A percentile compares a stretch with the other conserved stretches of the same genome.
Conservation (phyloP, 2,329 filamentous ascomycete genomes). For the Dothistroma septosporum region DNA sequence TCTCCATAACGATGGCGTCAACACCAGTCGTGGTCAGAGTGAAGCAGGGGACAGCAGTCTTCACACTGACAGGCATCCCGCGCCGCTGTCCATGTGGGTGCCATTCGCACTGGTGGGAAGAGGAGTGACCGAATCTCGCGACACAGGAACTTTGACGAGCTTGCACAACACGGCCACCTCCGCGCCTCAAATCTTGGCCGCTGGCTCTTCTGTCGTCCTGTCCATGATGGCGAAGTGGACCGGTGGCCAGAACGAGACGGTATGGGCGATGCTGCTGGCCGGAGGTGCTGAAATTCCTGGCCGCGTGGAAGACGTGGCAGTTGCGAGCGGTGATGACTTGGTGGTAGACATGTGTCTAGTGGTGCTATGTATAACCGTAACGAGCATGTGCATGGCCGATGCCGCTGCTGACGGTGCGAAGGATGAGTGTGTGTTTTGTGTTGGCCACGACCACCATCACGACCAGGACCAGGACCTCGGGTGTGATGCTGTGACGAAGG, state of each 20-base stretch:
- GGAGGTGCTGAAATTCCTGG: background rate
- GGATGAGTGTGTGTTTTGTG: no score
- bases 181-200: background rate
- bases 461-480: background rate
- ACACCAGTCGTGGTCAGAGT: background rate
- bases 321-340: background rate
- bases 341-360: background rate
- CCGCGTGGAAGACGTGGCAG: background rate
- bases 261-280: background rate
- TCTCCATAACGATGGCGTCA: background rate
- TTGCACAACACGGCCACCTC: conserved; percentile 2
- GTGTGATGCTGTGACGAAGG: no score
- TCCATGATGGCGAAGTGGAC: background rate
- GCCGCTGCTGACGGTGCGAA: background rate
- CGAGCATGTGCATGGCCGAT: background rate
- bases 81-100: background rate
- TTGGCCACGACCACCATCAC: no score
- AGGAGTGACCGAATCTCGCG: background rate
- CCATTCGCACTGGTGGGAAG: background rate
- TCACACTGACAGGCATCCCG: background rate
- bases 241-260: background rate
- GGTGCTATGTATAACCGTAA: background rate
- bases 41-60: background rate
- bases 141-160: conserved; percentile 4
- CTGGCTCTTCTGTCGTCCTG: background rate